Evolutionary conservation across 2,329 filamentous ascomycete genomes (phyloP), one percentile per base, ranked within the genome.

Genomic region (Stachybotrys elegans): DNA sequence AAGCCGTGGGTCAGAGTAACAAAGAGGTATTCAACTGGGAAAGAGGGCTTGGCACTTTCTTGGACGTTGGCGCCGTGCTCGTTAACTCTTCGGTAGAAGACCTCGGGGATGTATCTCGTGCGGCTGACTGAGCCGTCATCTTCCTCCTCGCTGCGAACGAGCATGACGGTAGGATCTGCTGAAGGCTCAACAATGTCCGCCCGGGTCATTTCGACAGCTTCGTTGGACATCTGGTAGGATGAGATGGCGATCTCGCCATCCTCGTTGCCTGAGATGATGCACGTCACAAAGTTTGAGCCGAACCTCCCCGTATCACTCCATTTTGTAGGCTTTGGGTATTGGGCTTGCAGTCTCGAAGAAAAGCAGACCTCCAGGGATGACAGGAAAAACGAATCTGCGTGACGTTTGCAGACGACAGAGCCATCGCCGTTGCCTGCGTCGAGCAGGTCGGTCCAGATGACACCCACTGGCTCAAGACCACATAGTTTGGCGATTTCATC

Each of bases 1-100:
- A 98, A 97, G 47, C 93, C 93, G 61, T 98, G 92, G 1, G 93
- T 98, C 50, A 98, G 77, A 8, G 93, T 97, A 48, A 97, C 88
- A 45, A 97, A 83, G 25, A 98, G 78, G 63, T 97, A 98, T 62
- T 98, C 93, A 40, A 96, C 91, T 0, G 93, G 93, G 63, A 98
- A 98, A 37, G 87, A 83, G 1, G 93, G 93, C 62, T 96, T 97
- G 20, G 93, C 93, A 56, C 95, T 97, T 65, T 97, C 89, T 62
- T 96, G 93, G 7, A 97, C 93, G 55, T 92, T 95, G 51, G 86
- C 88, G 25, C 91, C 91, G 60, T 98, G 95, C 63, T 98, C 92
- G 65, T 98, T 98, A 66, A 95, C 89, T 54, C 81, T 84, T 49
- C 92, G 83, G 70, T 94, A 98, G 68, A 97, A 98, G 5, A 98